A percentile compares a stretch with the other conserved stretches of the same genome.
phyloP scores from a whole-genome alignment of 2,329 filamentous ascomycete genomes.

The Elsinoe perseae region DNA sequence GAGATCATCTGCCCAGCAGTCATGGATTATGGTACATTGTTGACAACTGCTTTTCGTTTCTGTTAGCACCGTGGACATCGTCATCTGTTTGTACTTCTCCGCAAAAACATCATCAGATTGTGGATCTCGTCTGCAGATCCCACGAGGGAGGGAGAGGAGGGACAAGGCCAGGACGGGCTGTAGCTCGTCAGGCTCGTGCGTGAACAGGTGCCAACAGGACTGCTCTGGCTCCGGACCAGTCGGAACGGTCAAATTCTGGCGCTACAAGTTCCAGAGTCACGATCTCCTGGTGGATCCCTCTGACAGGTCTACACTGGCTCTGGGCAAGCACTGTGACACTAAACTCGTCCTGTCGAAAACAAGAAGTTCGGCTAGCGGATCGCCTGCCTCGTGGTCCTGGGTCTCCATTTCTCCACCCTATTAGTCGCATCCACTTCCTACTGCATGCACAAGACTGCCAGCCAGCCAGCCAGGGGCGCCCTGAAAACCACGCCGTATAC shows the following conservation, averaged over 20 bases:
- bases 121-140: neutral
- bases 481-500: constrained; percentile 7
- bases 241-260: neutral
- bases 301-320: neutral
- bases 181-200: constrained; percentile 3
- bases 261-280: constrained; percentile 8
- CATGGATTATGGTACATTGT: neutral
- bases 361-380: constrained; percentile 10
- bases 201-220: constrained; percentile 8
- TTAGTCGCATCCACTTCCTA: neutral
- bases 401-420: constrained; percentile 6
- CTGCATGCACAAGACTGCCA: neutral
- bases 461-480: neutral
- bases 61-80: no score
- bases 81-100: no score
- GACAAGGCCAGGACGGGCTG: neutral
- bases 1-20: neutral
- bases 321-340: constrained; percentile 1
- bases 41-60: neutral
- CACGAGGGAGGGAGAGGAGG: neutral
- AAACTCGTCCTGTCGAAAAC: constrained; percentile 6
- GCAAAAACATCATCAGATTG: neutral
- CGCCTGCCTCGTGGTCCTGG: neutral
- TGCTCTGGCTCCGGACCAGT: neutral
- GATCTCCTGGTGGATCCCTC: constrained; percentile 1